Base-by-base conservation (phyloP, 2,329 filamentous ascomycete species). In the Podosphaera fusca region DNA sequence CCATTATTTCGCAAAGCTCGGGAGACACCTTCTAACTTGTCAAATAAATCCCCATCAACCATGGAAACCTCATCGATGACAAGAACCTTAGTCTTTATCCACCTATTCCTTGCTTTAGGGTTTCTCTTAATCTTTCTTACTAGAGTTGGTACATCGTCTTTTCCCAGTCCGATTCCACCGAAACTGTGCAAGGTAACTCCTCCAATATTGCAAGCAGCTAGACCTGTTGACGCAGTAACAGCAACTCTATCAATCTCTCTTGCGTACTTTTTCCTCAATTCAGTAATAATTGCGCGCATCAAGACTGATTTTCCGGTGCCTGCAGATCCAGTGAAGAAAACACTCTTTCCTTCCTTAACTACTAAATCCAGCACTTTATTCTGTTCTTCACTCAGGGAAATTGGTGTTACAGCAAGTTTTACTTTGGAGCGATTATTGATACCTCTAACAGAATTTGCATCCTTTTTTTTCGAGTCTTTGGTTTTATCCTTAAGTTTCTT, bases 251-350 rank as follows among this genome's bases (percentile, higher is more conserved):
- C 92, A 0, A 84, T 81, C 61, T 95, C 87, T 55, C 78, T 76
- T 2, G 71, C 72, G 68, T 84, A 84, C 66, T 94, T 95, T 60
- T 79, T 79, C 59, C 84, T 85, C 55, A 98, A 68, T 3, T 85
- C 80, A 4, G 78, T 72, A 63, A 98, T 96, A 59, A 96, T 95
- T 61, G 94, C 82, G 61, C 89, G 80, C 77, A 98, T 87, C 58
- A 98, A 71, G 3, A 98, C 90, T 1, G 92, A 98, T 73, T 98
- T 98, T 69, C 92, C 92, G 3, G 92, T 95, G 74, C 84, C 88
- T 58, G 92, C 92, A 59, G 92, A 94, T 63, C 92, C 92, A 0
- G 92, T 98, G 69, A 98, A 98, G 73, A 98, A 98, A 2, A 95
- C 89, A 64, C 90, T 96, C 68, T 88, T 84, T 59, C 78, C 78